Conservation (phyloP, 768 basidiomycete species). For the Kwoniella dendrophila region DNA sequence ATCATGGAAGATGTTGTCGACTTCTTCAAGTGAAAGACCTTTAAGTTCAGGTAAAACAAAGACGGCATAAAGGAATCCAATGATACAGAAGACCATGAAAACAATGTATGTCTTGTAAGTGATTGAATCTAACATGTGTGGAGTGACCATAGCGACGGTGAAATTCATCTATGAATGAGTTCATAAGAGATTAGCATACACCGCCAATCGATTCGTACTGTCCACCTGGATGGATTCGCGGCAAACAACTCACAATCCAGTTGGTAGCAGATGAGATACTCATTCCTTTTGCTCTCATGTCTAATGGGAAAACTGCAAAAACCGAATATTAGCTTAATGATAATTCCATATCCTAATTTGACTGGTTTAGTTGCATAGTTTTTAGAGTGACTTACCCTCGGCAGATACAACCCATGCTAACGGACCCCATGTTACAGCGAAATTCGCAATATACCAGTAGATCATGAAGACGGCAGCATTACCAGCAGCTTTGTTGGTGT, state of each 20-base stretch:
- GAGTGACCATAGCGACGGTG: slow-evolving; percentile 67
- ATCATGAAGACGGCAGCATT: slow-evolving; percentile 63
- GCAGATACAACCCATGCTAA: slow-evolving; percentile 70
- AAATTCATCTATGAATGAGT: slow-evolving; percentile 40
- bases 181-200: neutral
- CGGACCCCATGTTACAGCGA: slow-evolving; percentile 74
- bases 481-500: slow-evolving; percentile 66
- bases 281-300: slow-evolving; percentile 71
- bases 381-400: too few relatives aligned
- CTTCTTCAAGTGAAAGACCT: slow-evolving; percentile 75
- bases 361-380: too few relatives aligned
- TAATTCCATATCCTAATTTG: too few relatives aligned
- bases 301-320: slow-evolving; percentile 60
- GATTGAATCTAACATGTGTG: slow-evolving; percentile 69
- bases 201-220: slow-evolving; percentile 13
- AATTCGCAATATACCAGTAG: slow-evolving; percentile 75
- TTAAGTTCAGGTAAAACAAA: slow-evolving; percentile 61
- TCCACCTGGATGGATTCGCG: neutral
- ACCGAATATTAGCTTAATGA: too few relatives aligned
- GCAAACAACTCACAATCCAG: slow-evolving; percentile 58
- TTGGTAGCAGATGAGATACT: slow-evolving; percentile 75
- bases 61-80: slow-evolving; percentile 69
- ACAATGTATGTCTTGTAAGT: slow-evolving; percentile 74
- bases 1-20: slow-evolving; percentile 84
- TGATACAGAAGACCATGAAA: slow-evolving; percentile 63